A percentile compares a stretch with the other conserved stretches of the same genome.
These are phyloP conservation scores for Saturnispora zaruensis DNA, from an alignment of 805 yeast species.

Conservation along the genomic window DNA sequence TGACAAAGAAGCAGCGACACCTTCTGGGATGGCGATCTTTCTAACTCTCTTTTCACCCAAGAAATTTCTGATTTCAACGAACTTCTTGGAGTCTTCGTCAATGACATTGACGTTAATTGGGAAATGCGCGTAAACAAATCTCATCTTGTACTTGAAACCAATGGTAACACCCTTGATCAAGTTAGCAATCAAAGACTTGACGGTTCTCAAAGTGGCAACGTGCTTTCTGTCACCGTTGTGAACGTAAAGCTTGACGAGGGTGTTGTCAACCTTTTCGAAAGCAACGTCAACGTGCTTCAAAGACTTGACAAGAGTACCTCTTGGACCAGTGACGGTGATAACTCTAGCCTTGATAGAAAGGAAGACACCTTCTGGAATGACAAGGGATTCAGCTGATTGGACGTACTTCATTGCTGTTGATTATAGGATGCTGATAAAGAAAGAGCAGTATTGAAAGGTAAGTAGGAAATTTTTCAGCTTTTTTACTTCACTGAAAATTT, in stretches of 20 bases:
- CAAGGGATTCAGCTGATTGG: conserved; percentile 50
- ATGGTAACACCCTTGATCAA: conserved; percentile 97
- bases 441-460: not conserved
- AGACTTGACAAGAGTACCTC: conserved; percentile 88
- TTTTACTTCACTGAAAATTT: not conserved
- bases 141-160: conserved; percentile 99
- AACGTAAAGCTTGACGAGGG: conserved; percentile 77
- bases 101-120: conserved; percentile 96
- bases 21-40: conserved; percentile 76
- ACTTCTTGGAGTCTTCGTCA: conserved; percentile 64
- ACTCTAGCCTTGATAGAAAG: conserved; percentile 86
- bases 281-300: conserved; percentile 93
- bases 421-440: not conserved
- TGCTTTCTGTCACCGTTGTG: conserved; percentile 99
- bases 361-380: conserved; percentile 85
- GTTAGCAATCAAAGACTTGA: conserved; percentile 90
- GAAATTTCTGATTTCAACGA: conserved; percentile 97
- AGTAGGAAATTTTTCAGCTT: not conserved
- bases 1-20: conserved; percentile 80
- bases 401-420: conserved; percentile 45
- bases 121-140: conserved; percentile 99
- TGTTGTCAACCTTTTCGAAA: conserved; percentile 68
- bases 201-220: conserved; percentile 99
- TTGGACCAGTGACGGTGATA: conserved; percentile 92
- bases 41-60: conserved; percentile 99